Conservation (phyloP, 495 filamentous ascomycete genomes). For the Chaetomium tenue region DNA sequence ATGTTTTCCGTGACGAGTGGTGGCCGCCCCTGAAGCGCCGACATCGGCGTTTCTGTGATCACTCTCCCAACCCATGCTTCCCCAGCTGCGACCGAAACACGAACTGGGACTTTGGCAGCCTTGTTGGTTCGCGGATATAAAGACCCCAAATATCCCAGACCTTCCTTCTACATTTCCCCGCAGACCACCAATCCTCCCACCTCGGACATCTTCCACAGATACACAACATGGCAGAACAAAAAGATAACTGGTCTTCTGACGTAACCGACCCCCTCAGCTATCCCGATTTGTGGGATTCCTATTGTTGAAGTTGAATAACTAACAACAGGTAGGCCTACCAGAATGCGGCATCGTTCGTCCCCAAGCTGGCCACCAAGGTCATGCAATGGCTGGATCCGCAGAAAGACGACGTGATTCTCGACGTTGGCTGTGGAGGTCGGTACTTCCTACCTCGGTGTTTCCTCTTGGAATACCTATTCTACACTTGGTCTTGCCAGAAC, state of each 20-base stretch:
- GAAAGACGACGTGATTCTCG: constrained; percentile 61
- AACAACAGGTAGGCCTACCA: constrained; percentile 54
- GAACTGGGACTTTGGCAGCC: neutral
- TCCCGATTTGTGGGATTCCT: neutral
- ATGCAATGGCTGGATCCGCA: constrained; percentile 62
- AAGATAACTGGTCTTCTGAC: constrained; percentile 61
- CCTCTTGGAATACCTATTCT: neutral
- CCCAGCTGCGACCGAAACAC: neutral
- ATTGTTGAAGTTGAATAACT: constrained; percentile 1
- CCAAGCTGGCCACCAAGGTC: constrained; percentile 64
- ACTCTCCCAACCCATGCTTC: neutral
- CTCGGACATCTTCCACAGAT: too few species aligned
- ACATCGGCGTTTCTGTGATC: neutral
- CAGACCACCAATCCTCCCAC: neutral
- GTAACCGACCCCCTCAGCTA: constrained; percentile 21
- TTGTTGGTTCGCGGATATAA: constrained; percentile 14
- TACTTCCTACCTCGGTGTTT: neutral
- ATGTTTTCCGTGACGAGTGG: neutral
- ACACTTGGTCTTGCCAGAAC: neutral
- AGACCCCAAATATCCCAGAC: neutral
- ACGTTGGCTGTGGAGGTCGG: constrained; percentile 70
- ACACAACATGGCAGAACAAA: constrained; percentile 35
- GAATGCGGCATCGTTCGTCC: constrained; percentile 68
- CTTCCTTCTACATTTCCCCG: neutral
- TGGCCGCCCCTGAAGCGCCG: constrained; percentile 10